phyloP scores from a whole-genome alignment of 2,329 filamentous ascomycete genomes.

The Neopestalotiopsis sp. region DNA sequence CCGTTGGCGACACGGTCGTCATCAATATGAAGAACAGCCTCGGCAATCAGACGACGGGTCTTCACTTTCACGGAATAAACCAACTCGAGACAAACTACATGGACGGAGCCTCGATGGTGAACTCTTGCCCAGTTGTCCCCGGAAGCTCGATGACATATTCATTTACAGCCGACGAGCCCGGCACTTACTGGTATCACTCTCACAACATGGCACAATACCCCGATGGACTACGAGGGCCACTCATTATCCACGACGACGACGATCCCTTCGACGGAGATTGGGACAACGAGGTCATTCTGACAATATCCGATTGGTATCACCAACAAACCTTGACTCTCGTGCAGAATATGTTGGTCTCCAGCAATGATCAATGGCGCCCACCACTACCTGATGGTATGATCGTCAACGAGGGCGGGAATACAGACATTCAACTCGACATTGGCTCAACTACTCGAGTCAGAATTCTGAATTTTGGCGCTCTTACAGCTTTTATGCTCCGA shows the following conservation, averaged over 20 bases:
- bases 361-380: slow-evolving; percentile 45
- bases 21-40: slow-evolving; percentile 56
- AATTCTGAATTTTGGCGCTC: slow-evolving; percentile 51
- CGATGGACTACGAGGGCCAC: slow-evolving; percentile 67
- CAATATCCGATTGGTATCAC: slow-evolving; percentile 61
- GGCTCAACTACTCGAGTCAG: slow-evolving; percentile 54
- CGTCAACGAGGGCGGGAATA: slow-evolving; percentile 48
- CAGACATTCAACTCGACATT: slow-evolving; percentile 42
- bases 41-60: slow-evolving; percentile 56
- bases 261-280: slow-evolving; percentile 58
- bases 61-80: slow-evolving; percentile 68
- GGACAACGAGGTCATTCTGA: slow-evolving; percentile 65
- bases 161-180: slow-evolving; percentile 52
- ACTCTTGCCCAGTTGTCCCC: slow-evolving; percentile 62
- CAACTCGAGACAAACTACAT: slow-evolving; percentile 63
- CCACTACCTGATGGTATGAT: slow-evolving; percentile 48
- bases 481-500: slow-evolving; percentile 49
- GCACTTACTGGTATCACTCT: slow-evolving; percentile 65
- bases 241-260: slow-evolving; percentile 65
- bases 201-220: slow-evolving; percentile 70
- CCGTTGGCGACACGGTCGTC: slow-evolving; percentile 56
- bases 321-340: slow-evolving; percentile 43
- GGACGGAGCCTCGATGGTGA: slow-evolving; percentile 64
- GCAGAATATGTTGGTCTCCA: slow-evolving; percentile 44
- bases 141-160: slow-evolving; percentile 61